Percentiles rank a stretch among this genome's conserved stretches.
Evolutionary conservation across 257 asterid species (phyloP).

Genomic region (Nicotiana knightiana): DNA sequence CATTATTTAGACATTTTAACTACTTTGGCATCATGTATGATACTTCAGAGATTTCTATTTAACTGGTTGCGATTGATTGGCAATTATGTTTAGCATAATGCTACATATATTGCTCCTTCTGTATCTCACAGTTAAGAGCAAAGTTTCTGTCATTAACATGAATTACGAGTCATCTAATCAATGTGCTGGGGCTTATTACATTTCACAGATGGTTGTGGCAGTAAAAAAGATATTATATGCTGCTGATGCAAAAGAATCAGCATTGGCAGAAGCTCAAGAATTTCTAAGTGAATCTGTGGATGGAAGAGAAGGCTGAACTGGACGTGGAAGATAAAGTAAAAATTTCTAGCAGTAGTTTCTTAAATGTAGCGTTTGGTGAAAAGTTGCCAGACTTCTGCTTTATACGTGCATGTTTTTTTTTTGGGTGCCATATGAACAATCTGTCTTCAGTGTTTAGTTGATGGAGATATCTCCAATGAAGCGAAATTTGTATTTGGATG

Average conservation of each 20-base stretch:
- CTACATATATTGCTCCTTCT: not conserved
- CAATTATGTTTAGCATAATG: not conserved
- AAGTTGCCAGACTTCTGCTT: not conserved
- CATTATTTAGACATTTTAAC: not conserved
- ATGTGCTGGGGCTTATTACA: not conserved
- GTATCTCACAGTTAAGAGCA: not conserved
- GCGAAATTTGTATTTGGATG: not conserved
- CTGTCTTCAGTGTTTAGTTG: not conserved
- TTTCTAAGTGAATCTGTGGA: conserved; percentile 31
- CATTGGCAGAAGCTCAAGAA: conserved; percentile 73
- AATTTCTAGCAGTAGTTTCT: not conserved
- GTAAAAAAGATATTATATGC: conserved; percentile 74
- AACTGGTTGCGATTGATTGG: not conserved
- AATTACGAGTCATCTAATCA: not conserved
- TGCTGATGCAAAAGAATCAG: conserved; percentile 64
- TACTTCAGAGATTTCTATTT: not conserved
- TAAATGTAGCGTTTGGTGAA: conserved; percentile 3
- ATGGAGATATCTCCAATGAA: conserved; percentile 1
- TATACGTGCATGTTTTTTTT: not conserved
- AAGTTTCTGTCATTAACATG: not conserved
- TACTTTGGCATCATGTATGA: not conserved
- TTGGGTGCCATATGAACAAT: not conserved
- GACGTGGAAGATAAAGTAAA: not conserved
- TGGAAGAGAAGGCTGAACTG: conserved; percentile 23
- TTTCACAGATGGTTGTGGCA: conserved; percentile 57